These are phyloP conservation scores for Neurospora sp. DNA, from an alignment of 495 filamentous ascomycete species.

Conservation along the genomic window DNA sequence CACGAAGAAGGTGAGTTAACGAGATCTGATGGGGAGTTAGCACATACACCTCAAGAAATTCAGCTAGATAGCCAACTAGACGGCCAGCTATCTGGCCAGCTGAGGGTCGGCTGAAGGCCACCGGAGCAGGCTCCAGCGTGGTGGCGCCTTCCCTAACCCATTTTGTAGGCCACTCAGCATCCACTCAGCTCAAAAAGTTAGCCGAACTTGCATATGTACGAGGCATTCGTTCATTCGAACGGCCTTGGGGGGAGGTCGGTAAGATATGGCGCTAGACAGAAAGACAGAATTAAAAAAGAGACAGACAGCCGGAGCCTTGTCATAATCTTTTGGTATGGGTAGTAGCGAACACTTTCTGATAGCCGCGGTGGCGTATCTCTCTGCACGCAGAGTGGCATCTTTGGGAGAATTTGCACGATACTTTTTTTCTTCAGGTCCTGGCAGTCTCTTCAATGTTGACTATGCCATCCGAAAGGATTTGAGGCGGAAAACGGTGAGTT, in stretches of 20 bases:
- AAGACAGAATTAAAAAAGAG: too few species aligned
- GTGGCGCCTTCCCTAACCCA: not conserved
- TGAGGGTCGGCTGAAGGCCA: not conserved
- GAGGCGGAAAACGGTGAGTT: not conserved
- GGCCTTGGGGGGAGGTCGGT: not conserved
- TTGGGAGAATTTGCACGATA: not conserved
- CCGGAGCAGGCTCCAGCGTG: not conserved
- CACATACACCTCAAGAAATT: too few species aligned
- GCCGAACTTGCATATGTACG: not conserved
- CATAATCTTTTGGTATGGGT: too few species aligned
- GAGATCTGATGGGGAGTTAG: too few species aligned
- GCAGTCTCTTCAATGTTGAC: not conserved
- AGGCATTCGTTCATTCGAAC: not conserved
- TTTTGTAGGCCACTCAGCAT: not conserved
- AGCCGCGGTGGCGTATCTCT: not conserved
- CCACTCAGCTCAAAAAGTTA: not conserved
- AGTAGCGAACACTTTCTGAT: not conserved
- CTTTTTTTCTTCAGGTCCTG: not conserved
- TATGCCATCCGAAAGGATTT: not conserved
- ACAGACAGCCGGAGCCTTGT: too few species aligned
- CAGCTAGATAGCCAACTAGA: not conserved
- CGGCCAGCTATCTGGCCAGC: not conserved
- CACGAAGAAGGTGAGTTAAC: too few species aligned
- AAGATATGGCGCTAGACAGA: too few species aligned
- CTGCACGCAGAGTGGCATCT: not conserved